A percentile compares a stretch with the other conserved stretches of the same genome.
Evolutionary conservation across 768 basidiomycete species (phyloP).

Genomic region (Boletus rubroflammeus): DNA sequence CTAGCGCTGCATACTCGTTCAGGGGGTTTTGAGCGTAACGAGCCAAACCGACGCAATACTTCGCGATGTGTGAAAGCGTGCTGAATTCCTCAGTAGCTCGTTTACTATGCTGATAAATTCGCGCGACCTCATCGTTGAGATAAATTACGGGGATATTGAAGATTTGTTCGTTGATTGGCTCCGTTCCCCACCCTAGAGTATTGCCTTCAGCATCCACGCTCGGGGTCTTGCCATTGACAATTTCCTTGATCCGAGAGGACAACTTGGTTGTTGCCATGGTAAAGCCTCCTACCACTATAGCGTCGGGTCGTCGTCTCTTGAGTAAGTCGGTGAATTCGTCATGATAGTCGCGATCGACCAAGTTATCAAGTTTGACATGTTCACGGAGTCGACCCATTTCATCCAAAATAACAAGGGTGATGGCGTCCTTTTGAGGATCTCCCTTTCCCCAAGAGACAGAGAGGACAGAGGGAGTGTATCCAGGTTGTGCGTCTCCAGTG

Average conservation of each 20-base stretch:
- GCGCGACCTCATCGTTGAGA: slow-evolving; percentile 86
- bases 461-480: slow-evolving; percentile 74
- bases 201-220: slow-evolving; percentile 20
- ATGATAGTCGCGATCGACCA: slow-evolving; percentile 62
- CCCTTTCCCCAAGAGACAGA: slow-evolving; percentile 95
- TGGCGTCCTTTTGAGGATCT: slow-evolving; percentile 87
- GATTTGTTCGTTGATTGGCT: slow-evolving; percentile 37
- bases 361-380: slow-evolving; percentile 83
- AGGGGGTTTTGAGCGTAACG: slow-evolving; percentile 91
- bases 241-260: slow-evolving; percentile 58
- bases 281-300: slow-evolving; percentile 88
- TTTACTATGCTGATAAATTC: slow-evolving; percentile 88
- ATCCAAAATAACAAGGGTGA: slow-evolving; percentile 82
- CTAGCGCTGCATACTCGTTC: slow-evolving; percentile 91
- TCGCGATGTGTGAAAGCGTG: slow-evolving; percentile 68
- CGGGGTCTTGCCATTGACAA: slow-evolving; percentile 36
- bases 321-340: slow-evolving; percentile 82
- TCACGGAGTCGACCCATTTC: slow-evolving; percentile 89
- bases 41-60: slow-evolving; percentile 92
- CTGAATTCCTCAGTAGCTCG: slow-evolving; percentile 84
- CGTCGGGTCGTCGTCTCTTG: slow-evolving; percentile 77
- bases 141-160: slow-evolving; percentile 76
- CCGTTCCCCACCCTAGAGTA: slow-evolving; percentile 25
- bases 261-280: slow-evolving; percentile 76
- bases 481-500: slow-evolving; percentile 58